Evolutionary conservation across 441 rosid species (phyloP).

Genomic region (Capsella rubella): DNA sequence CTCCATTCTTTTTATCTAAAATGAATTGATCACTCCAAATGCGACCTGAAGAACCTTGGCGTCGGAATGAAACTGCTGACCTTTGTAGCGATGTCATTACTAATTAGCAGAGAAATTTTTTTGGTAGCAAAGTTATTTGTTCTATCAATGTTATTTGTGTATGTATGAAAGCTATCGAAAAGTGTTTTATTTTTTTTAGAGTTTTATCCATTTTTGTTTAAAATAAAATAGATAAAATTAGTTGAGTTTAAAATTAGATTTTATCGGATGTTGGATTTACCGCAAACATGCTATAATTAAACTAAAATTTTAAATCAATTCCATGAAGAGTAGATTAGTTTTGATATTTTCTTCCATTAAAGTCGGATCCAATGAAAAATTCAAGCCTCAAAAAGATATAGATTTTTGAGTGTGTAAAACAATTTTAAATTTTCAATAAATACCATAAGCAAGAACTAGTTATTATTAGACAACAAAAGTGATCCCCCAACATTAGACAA

Average conservation of each 20-base stretch:
- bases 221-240: slow-evolving; percentile 3
- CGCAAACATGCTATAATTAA: slow-evolving; percentile 13
- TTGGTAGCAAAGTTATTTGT: background rate
- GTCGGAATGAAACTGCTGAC: slow-evolving; percentile 39
- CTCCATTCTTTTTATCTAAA: background rate
- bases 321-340: background rate
- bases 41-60: slow-evolving; percentile 42
- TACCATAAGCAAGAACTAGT: too few relatives aligned
- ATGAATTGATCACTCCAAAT: slow-evolving; percentile 35
- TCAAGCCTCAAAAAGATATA: background rate
- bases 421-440: too few relatives aligned
- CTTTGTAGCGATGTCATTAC: slow-evolving; percentile 34
- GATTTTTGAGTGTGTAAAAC: background rate
- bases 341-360: background rate
- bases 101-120: background rate
- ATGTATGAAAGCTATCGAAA: background rate
- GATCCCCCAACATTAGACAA: background rate
- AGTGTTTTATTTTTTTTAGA: slow-evolving; percentile 12
- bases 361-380: background rate
- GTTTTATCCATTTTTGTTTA: slow-evolving; percentile 7
- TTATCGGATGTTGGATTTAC: slow-evolving; percentile 23
- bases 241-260: slow-evolving; percentile 20
- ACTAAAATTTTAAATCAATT: background rate
- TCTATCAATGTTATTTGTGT: background rate
- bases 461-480: too few relatives aligned